Evolutionary conservation across 208 protist genomes (phyloP), one percentile per base, ranked within the genome.

Genomic region (Leishmania braziliensis): DNA sequence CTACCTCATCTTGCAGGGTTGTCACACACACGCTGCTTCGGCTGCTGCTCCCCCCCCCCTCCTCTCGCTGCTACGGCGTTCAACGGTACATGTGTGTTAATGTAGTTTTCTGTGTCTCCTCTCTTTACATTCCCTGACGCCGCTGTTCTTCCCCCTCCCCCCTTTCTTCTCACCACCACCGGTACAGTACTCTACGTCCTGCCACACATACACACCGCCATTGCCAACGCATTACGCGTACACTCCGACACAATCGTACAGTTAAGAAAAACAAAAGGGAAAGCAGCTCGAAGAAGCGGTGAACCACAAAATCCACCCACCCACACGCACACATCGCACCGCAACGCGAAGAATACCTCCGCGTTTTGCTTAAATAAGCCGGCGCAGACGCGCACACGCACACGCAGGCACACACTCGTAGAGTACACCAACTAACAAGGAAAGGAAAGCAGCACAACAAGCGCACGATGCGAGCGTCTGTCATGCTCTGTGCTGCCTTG

Each of bases 401-500:
- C 51, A 9, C 50, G 46, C 48, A 26, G 9, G 29, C 69, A 58
- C 70, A 29, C 48, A 58, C 70, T 58, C 48, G 29, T 29, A 39
- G 6, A 48, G 9, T 39, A 75, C 18, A 46, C 29, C 18, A 33
- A 75, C 33, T 16, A 75, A 33, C 43, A 36, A 36, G 9, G 16
- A 39, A 39, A 8, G 12, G 48, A 29, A n/a, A 33, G 5, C 33
- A 39, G 33, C 43, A 5, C 14, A 60, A 46, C 12, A 18, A 10
- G 23, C 54, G 5, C 48, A 77, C 39, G 9, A 92, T 93, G 91
- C 78, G 84, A 50, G 74, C 81, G 33, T 88, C 89, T 43, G 85
- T 97, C 50, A 96, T 90, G 86, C 69, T 95, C 33, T 98, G 92
- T 75, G 95, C 95, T 80, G 94, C 96, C 56, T 85, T 98, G 54